phyloP scores from a whole-genome alignment of 2,329 filamentous ascomycete genomes.

The Paradendryphiella salina region DNA sequence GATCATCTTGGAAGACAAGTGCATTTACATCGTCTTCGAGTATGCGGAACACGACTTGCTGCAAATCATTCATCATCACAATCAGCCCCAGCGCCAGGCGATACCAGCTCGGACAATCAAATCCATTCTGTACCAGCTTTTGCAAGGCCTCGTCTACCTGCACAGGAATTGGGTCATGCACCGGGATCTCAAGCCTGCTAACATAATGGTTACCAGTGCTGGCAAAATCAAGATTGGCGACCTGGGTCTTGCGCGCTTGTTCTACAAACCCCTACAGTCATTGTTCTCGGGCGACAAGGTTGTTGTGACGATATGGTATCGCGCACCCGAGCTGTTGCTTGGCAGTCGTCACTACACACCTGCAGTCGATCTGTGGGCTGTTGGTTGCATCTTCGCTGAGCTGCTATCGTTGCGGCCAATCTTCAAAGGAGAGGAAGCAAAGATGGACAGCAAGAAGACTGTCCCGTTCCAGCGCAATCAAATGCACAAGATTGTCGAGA shows the following conservation, averaged over 20 bases:
- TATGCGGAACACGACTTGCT: constrained; percentile 97
- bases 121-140: constrained; percentile 91
- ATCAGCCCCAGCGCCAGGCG: constrained; percentile 80
- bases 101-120: constrained; percentile 89
- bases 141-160: constrained; percentile 92
- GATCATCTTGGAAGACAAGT: constrained; percentile 97
- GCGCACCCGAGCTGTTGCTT: constrained; percentile 88
- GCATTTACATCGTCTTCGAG: constrained; percentile 99
- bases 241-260: constrained; percentile 85
- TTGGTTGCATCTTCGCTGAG: constrained; percentile 97
- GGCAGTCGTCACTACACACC: constrained; percentile 96
- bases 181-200: constrained; percentile 94
- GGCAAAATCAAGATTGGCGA: constrained; percentile 96
- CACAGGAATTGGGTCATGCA: constrained; percentile 98
- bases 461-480: constrained; percentile 97
- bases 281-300: constrained; percentile 96
- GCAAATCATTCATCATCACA: constrained; percentile 98
- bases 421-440: constrained; percentile 98
- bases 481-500: constrained; percentile 98
- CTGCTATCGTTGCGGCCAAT: constrained; percentile 87
- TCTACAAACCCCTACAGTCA: constrained; percentile 89
- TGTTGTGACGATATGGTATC: constrained; percentile 99
- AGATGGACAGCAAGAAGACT: constrained; percentile 98
- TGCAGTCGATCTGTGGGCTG: constrained; percentile 95
- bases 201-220: constrained; percentile 93